phyloP scores from a whole-genome alignment of 1,284 basidiomycete genomes.

The Stygiomarasmius scandens region DNA sequence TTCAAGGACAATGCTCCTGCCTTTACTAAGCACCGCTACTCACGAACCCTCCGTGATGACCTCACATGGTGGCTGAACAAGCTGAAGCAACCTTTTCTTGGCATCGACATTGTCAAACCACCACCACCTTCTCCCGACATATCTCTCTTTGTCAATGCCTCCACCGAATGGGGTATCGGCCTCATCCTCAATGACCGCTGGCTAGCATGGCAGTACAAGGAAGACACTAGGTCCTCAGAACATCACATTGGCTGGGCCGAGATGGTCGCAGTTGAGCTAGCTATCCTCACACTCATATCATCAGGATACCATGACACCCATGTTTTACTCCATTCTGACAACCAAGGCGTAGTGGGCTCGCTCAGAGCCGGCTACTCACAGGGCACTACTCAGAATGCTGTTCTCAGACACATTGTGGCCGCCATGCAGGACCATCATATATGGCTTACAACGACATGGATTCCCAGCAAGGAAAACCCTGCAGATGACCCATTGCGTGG shows the following conservation, averaged over 20 bases:
- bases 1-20: background rate
- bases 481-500: conserved; percentile 13
- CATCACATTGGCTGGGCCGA: conserved; percentile 40
- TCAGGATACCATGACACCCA: background rate
- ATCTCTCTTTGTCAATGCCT: conserved; percentile 30
- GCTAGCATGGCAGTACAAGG: conserved; percentile 26
- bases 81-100: conserved; percentile 9
- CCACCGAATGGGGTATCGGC: conserved; percentile 25
- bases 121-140: conserved; percentile 3
- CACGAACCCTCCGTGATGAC: conserved; percentile 19
- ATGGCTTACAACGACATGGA: conserved; percentile 25
- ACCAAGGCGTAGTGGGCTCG: conserved; percentile 31
- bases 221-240: conserved; percentile 23
- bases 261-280: conserved; percentile 33
- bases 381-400: conserved; percentile 26
- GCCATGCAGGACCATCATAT: conserved; percentile 24
- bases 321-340: conserved; percentile 10
- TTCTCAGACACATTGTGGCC: conserved; percentile 26
- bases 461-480: conserved; percentile 1
- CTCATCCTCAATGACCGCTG: conserved; percentile 23
- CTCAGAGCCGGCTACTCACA: conserved; percentile 25
- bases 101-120: conserved; percentile 9
- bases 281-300: conserved; percentile 9
- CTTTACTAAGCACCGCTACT: conserved; percentile 7
- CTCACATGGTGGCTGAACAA: conserved; percentile 12